Evolutionary conservation across 169 alveolate species (phyloP).

Genomic region (Ichthyophthirius multifiliis): DNA sequence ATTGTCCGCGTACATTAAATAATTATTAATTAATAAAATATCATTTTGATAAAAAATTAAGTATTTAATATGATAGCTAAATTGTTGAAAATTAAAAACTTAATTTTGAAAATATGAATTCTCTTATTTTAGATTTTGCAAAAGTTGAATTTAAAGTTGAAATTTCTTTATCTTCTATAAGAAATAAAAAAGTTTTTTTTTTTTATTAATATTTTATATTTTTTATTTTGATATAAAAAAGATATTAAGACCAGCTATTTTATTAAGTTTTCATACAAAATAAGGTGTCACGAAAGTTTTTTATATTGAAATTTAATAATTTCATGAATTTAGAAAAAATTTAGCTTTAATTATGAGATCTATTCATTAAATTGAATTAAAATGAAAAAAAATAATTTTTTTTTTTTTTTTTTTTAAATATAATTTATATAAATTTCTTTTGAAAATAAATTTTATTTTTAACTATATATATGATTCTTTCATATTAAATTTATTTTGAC

Average conservation of each 20-base stretch:
- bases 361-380: conserved; percentile 34
- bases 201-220: background rate
- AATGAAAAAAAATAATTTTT: background rate
- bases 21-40: conserved; percentile 36
- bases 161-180: conserved; percentile 30
- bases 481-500: too few relatives aligned
- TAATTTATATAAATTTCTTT: too few relatives aligned
- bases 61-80: background rate
- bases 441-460: too few relatives aligned
- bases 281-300: conserved; percentile 27
- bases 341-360: conserved; percentile 26
- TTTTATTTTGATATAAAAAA: background rate
- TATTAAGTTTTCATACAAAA: conserved; percentile 38
- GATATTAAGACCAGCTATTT: conserved; percentile 36
- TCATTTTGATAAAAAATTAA: conserved; percentile 16
- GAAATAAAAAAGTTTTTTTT: conserved; percentile 24
- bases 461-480: too few relatives aligned
- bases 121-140: conserved; percentile 27
- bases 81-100: conserved; percentile 7
- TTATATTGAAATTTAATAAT: conserved; percentile 22
- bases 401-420: background rate
- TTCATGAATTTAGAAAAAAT: conserved; percentile 41
- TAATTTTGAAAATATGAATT: background rate
- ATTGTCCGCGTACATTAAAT: conserved; percentile 18
- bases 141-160: conserved; percentile 40